Evolutionary conservation across 805 yeast genomes (phyloP).

Genomic region (Cyberlindnera misumaiensis): DNA sequence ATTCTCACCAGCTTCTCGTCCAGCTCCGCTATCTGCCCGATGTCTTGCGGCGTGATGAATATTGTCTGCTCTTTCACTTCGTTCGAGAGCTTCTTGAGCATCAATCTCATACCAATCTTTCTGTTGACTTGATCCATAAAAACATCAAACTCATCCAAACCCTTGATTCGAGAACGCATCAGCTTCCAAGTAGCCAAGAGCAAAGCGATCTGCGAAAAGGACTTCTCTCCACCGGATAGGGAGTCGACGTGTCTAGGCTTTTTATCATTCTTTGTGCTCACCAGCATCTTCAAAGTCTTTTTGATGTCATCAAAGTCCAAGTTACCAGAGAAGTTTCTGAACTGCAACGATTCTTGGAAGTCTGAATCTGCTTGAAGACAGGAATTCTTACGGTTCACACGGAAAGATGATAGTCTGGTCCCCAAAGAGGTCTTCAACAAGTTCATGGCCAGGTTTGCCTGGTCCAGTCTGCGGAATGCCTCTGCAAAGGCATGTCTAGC

Average conservation of each 20-base stretch:
- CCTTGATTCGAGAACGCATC: conserved; percentile 82
- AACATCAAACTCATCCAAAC: conserved; percentile 95
- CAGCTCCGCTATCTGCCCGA: conserved; percentile 53
- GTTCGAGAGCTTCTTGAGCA: conserved; percentile 59
- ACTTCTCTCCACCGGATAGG: conserved; percentile 94
- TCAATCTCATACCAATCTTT: conserved; percentile 65
- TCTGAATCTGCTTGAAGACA: conserved; percentile 44
- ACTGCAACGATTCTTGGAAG: conserved; percentile 52
- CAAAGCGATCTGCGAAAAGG: conserved; percentile 86
- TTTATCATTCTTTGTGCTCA: conserved; percentile 53
- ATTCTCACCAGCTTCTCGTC: conserved; percentile 57
- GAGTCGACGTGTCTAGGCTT: conserved; percentile 68
- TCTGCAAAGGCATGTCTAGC: conserved; percentile 37
- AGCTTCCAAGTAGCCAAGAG: conserved; percentile 87
- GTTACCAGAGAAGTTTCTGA: conserved; percentile 70
- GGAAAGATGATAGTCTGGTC: conserved; percentile 36
- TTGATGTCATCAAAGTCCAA: conserved; percentile 54
- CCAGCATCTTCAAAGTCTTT: conserved; percentile 47
- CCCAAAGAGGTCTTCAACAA: conserved; percentile 31
- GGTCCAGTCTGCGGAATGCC: conserved; percentile 34
- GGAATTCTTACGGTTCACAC: conserved; percentile 32
- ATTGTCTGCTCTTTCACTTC: conserved; percentile 75
- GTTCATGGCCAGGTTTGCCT: conserved; percentile 29
- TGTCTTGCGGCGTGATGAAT: conserved; percentile 91
- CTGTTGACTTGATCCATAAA: conserved; percentile 95